Conservation (phyloP, 2,329 filamentous ascomycete genomes). For the Albifimbria verrucaria region DNA sequence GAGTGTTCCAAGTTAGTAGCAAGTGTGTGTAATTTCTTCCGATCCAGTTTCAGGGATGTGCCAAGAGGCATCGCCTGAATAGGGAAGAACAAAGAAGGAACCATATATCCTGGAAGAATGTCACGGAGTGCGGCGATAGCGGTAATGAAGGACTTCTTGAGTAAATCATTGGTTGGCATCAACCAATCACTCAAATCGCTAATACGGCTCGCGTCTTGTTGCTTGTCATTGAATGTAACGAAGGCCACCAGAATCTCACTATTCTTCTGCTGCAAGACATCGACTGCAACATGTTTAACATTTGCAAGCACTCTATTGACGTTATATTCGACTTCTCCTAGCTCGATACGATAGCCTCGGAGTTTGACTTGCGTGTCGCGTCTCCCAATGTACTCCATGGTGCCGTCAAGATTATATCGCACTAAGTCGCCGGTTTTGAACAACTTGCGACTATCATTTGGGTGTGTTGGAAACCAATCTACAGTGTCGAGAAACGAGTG, state of each 20-base stretch:
- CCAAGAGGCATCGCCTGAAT: slow-evolving; percentile 15
- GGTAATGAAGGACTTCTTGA: slow-evolving; percentile 11
- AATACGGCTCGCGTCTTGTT: too few relatives aligned
- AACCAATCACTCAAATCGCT: too few relatives aligned
- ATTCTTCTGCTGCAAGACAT: slow-evolving; percentile 4
- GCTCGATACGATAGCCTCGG: slow-evolving; percentile 49
- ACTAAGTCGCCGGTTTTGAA: slow-evolving; percentile 21
- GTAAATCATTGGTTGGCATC: slow-evolving; percentile 5
- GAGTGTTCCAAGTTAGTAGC: slow-evolving; percentile 3
- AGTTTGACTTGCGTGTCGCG: slow-evolving; percentile 56
- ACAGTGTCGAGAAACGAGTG: too few relatives aligned
- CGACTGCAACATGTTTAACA: slow-evolving; percentile 4
- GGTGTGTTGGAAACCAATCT: slow-evolving; percentile 25
- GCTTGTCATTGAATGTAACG: too few relatives aligned
- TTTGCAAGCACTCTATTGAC: neutral
- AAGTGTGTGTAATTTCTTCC: slow-evolving; percentile 3
- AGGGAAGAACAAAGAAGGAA: slow-evolving; percentile 14
- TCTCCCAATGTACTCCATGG: slow-evolving; percentile 40
- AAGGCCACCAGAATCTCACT: too few relatives aligned
- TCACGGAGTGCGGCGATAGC: slow-evolving; percentile 5
- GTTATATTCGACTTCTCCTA: slow-evolving; percentile 19
- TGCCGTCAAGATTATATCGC: slow-evolving; percentile 27
- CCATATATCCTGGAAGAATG: slow-evolving; percentile 14
- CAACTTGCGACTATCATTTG: slow-evolving; percentile 8
- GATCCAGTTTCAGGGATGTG: slow-evolving; percentile 14